Conservation (phyloP, 805 yeast genomes). For the Yamadazyma scolyti region DNA sequence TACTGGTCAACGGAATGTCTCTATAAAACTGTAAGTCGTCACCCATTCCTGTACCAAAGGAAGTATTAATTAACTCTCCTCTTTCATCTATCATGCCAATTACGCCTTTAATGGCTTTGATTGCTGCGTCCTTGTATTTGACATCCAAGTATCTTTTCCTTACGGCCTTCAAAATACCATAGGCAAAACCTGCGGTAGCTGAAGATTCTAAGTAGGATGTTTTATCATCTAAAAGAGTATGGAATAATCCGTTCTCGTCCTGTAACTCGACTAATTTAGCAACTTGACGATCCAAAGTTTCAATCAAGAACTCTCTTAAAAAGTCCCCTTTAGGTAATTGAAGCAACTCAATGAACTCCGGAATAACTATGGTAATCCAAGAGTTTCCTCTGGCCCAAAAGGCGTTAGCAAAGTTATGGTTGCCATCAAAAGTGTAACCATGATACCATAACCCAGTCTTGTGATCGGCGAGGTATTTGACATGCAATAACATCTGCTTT, state of each 20-base stretch:
- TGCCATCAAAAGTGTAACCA: conserved; percentile 27
- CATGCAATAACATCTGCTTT: conserved; percentile 27
- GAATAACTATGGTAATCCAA: conserved; percentile 35
- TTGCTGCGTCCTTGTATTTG: conserved; percentile 20
- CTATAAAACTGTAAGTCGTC: conserved; percentile 26
- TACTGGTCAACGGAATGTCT: conserved; percentile 29
- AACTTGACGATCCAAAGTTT: conserved; percentile 27
- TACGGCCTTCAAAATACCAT: conserved; percentile 29
- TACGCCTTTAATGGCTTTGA: conserved; percentile 29
- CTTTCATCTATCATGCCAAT: conserved; percentile 19
- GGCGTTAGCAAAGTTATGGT: conserved; percentile 22
- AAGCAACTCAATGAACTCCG: conserved; percentile 29
- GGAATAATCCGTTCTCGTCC: conserved; percentile 29
- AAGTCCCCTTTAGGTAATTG: conserved; percentile 22
- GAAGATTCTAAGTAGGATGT: conserved; percentile 26
- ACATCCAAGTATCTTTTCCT: conserved; percentile 21
- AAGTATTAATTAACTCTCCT: conserved; percentile 31
- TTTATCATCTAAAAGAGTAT: conserved; percentile 27
- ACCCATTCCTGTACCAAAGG: conserved; percentile 36
- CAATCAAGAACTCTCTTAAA: conserved; percentile 21
- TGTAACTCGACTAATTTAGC: conserved; percentile 20
- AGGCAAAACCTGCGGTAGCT: conserved; percentile 35
- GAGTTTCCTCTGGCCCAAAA: conserved; percentile 36
- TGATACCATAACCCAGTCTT: conserved; percentile 30
- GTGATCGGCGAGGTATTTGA: conserved; percentile 26